Percentiles rank a stretch among this genome's conserved stretches.
phyloP scores from a whole-genome alignment of 2,329 filamentous ascomycete genomes.

The Venturia oleaginea region DNA sequence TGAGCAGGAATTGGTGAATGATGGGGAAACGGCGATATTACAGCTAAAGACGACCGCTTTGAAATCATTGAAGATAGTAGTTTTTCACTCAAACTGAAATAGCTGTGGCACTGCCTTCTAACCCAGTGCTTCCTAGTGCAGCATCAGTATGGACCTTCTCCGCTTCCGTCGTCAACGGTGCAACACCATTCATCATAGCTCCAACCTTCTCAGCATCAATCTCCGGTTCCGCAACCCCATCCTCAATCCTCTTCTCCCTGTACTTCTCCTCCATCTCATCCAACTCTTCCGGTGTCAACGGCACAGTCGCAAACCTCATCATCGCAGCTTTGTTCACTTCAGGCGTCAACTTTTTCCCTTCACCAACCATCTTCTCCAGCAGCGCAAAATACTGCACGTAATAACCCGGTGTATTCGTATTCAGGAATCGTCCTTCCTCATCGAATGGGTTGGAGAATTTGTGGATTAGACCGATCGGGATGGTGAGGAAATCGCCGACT shows the following conservation, averaged over 20 bases:
- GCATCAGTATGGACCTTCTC: too few species aligned
- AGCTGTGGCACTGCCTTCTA: too few species aligned
- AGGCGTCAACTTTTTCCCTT: conserved; percentile 14
- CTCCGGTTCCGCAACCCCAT: not conserved
- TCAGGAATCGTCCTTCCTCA: conserved; percentile 15
- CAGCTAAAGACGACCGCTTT: too few species aligned
- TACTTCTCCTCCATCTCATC: conserved; percentile 1
- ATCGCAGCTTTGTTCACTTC: conserved; percentile 16
- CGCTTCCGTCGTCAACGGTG: too few species aligned
- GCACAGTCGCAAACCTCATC: conserved; percentile 17
- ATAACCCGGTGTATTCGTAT: conserved; percentile 14
- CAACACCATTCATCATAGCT: too few species aligned
- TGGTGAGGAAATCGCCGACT: conserved; percentile 14
- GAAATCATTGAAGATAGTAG: too few species aligned
- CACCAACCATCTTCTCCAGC: conserved; percentile 14
- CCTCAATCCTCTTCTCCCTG: not conserved
- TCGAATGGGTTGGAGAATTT: conserved; percentile 16
- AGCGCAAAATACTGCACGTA: conserved; percentile 14
- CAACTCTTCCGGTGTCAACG: not conserved
- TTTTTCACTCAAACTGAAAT: too few species aligned
- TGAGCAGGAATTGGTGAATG: too few species aligned
- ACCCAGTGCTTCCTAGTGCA: too few species aligned
- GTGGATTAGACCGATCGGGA: conserved; percentile 15
- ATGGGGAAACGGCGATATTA: too few species aligned
- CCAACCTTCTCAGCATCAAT: not conserved